Evolutionary conservation across 164 flowering plant genomes (phyloP), one percentile per base, ranked within the genome.

Genomic region (Kingdonia uniflora): DNA sequence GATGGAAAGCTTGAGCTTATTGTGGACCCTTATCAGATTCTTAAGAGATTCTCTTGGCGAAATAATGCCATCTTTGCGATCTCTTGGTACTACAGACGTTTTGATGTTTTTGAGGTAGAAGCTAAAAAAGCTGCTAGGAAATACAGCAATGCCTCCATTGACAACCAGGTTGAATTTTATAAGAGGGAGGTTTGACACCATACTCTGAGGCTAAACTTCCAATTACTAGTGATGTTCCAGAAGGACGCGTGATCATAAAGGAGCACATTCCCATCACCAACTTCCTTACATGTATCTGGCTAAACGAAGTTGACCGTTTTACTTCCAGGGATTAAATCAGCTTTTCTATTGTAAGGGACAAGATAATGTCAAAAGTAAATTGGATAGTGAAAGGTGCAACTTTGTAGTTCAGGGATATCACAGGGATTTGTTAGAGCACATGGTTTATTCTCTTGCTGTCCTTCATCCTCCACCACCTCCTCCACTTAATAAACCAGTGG

Each of bases 171-270:
- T 42, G 79, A 84, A 11, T 92, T 92, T 53, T 92, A 92, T 58
- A 80, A 60, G 66, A 68, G 52, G 14, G 99, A 92, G 68, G 99
- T 35, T 62, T 92, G 57, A 84, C 83, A 17, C 95, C 90, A 20
- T 92, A 88, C 62, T 74, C 95, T 17, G 62, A 59, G 25, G 87
- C 84, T 22, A 92, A 92, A 77, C 83, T 86, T 49, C 99, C 99
- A 20, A 84, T 92, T 49, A 84, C 89, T 33, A 92, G 97, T 67
- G 99, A 92, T 82, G 96, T 92, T 68, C 98, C 98, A 22, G 98
- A 92, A 75, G 98, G 98, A 24, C 87, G 98, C 49, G 91, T 81
- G 19, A 78, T 92, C 51, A 71, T 92, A 45, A 78, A 71, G 56
- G 98, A 88, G 63, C 98, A 92, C 64, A 80, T 77, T 55, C 94